Percentiles rank a stretch among this genome's conserved stretches.
phyloP scores from a whole-genome alignment of 768 basidiomycete species.

The Astraeus odoratus region DNA sequence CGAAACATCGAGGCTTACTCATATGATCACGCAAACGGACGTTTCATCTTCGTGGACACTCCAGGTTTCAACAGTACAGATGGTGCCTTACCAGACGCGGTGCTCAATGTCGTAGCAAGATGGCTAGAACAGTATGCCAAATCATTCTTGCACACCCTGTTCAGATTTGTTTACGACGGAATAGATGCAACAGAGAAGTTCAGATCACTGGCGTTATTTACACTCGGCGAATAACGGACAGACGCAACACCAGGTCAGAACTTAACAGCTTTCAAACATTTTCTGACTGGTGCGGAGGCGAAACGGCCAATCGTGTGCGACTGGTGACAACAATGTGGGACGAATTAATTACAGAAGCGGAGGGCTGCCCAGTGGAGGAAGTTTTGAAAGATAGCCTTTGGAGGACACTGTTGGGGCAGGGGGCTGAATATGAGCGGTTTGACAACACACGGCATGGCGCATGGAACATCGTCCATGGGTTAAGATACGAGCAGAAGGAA shows the following conservation, averaged over 20 bases:
- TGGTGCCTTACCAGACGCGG: too few relatives aligned
- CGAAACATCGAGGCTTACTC: neutral
- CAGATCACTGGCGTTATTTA: neutral
- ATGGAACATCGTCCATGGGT: neutral
- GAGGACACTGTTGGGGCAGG: neutral
- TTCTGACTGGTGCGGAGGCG: neutral
- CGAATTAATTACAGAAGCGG: neutral
- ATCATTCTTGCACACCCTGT: neutral
- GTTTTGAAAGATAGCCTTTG: neutral
- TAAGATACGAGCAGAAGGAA: neutral
- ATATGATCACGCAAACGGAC: neutral
- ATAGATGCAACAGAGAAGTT: neutral
- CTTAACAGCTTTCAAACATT: neutral
- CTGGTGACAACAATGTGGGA: neutral
- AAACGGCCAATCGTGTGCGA: neutral
- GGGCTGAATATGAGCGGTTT: neutral
- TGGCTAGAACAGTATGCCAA: neutral
- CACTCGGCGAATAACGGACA: neutral
- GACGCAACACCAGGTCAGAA: neutral
- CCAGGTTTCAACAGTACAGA: neutral
- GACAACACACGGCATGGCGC: neutral
- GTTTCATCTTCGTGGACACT: neutral
- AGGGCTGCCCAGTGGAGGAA: too few relatives aligned
- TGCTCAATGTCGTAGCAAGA: too few relatives aligned
- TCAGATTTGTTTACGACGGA: neutral